phyloP scores from a whole-genome alignment of 2,329 filamentous ascomycete species.

The Hyphodiscus sp. region DNA sequence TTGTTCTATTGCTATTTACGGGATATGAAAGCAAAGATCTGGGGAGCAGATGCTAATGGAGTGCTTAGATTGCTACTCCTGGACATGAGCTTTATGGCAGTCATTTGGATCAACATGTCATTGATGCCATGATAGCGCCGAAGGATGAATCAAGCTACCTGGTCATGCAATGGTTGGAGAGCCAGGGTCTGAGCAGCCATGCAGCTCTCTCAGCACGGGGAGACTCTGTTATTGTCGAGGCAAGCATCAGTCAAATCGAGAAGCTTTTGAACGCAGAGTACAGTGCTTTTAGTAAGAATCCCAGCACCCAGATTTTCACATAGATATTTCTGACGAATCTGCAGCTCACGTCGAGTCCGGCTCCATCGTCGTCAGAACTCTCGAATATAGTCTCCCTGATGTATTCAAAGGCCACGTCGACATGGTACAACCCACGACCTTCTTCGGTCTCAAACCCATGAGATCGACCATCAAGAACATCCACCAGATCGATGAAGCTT shows the following conservation, averaged over 20 bases:
- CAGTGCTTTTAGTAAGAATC: slow-evolving; percentile 41
- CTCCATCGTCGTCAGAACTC: slow-evolving; percentile 20
- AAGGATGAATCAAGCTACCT: slow-evolving; percentile 43
- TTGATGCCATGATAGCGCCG: slow-evolving; percentile 47
- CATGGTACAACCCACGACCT: slow-evolving; percentile 54
- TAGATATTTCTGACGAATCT: slow-evolving; percentile 1
- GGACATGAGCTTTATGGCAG: slow-evolving; percentile 47
- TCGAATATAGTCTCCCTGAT: slow-evolving; percentile 37
- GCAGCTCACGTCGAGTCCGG: slow-evolving; percentile 17
- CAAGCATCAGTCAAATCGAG: slow-evolving; percentile 46
- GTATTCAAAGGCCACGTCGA: slow-evolving; percentile 52
- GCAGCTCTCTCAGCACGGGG: slow-evolving; percentile 43
- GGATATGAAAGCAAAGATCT: too few species aligned
- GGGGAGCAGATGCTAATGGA: slow-evolving; percentile 1
- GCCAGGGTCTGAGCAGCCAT: slow-evolving; percentile 37
- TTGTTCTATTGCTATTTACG: not conserved
- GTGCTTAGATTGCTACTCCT: slow-evolving; percentile 32
- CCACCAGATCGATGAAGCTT: slow-evolving; percentile 6
- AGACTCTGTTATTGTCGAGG: slow-evolving; percentile 42
- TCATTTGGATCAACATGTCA: slow-evolving; percentile 44
- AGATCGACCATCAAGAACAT: slow-evolving; percentile 19
- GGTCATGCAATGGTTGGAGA: slow-evolving; percentile 52
- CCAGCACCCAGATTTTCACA: not conserved
- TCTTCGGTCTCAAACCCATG: slow-evolving; percentile 39
- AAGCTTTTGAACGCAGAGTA: slow-evolving; percentile 47